Evolutionary conservation across 1,284 basidiomycete genomes (phyloP).

Genomic region (Cryptococcus sp.): DNA sequence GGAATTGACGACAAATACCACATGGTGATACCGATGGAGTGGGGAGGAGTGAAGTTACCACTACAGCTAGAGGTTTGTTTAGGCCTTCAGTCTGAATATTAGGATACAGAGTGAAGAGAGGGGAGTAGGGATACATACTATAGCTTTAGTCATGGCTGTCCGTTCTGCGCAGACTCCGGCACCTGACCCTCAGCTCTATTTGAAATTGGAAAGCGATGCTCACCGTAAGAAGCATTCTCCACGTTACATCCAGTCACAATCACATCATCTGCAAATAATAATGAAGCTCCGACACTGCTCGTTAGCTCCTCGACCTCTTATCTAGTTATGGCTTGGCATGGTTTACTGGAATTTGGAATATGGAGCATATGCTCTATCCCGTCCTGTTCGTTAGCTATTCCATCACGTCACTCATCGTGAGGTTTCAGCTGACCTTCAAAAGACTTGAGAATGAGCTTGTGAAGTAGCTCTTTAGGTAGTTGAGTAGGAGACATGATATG

Average conservation of each 20-base stretch:
- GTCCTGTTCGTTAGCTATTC: slow-evolving; percentile 50
- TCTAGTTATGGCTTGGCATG: background rate
- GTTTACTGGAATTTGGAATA: slow-evolving; percentile 73
- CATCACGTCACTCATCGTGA: too few species aligned
- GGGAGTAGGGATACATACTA: slow-evolving; percentile 54
- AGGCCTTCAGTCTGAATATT: slow-evolving; percentile 67
- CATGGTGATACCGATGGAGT: slow-evolving; percentile 67
- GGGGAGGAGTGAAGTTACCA: slow-evolving; percentile 58
- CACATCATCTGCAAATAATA: slow-evolving; percentile 63
- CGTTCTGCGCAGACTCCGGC: slow-evolving; percentile 76
- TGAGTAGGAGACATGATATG: background rate
- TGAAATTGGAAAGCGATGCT: slow-evolving; percentile 8
- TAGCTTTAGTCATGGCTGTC: slow-evolving; percentile 79
- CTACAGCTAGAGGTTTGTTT: slow-evolving; percentile 63
- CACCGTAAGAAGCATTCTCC: slow-evolving; percentile 87
- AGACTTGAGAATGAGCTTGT: slow-evolving; percentile 35
- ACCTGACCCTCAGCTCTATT: slow-evolving; percentile 28
- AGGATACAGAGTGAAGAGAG: background rate
- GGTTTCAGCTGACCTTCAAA: slow-evolving; percentile 27
- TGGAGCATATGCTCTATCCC: slow-evolving; percentile 60
- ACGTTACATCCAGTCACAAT: slow-evolving; percentile 80
- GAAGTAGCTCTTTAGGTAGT: slow-evolving; percentile 14
- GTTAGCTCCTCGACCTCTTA: background rate
- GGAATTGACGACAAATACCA: slow-evolving; percentile 85
- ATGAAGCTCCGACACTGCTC: slow-evolving; percentile 68